Conservation (phyloP, 176 grass and related monocot species). For the Melocanna baccifera region DNA sequence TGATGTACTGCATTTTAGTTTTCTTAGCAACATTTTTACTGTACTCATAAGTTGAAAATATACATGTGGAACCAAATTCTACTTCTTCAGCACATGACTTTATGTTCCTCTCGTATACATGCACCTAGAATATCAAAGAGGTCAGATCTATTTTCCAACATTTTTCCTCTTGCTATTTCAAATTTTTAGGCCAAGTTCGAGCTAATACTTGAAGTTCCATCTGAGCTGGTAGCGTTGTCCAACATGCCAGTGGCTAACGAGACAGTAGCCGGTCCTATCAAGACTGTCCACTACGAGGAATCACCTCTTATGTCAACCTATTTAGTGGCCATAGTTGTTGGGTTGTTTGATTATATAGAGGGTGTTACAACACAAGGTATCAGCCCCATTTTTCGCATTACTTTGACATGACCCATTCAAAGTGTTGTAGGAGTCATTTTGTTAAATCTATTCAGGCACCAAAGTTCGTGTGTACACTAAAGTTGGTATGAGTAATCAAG, state of each 20-base stretch:
- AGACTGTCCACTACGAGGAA: slow-evolving; percentile 56
- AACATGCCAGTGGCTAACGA: slow-evolving; percentile 59
- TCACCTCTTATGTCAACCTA: slow-evolving; percentile 96
- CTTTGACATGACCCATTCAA: slow-evolving; percentile 9
- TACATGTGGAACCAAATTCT: background rate
- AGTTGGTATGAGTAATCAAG: slow-evolving; percentile 67
- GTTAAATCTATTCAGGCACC: slow-evolving; percentile 48
- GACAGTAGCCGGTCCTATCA: slow-evolving; percentile 39
- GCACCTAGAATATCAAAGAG: background rate
- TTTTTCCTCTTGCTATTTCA: background rate
- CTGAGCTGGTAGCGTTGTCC: slow-evolving; percentile 67
- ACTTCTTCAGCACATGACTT: background rate
- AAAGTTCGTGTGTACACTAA: slow-evolving; percentile 78
- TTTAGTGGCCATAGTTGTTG: slow-evolving; percentile 82
- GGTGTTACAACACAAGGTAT: slow-evolving; percentile 54
- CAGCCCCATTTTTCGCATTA: background rate
- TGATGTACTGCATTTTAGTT: background rate
- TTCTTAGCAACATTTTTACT: background rate
- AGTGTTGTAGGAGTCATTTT: background rate
- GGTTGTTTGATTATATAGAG: slow-evolving; percentile 76
- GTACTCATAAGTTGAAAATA: background rate
- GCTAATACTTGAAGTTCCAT: slow-evolving; percentile 65
- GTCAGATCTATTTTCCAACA: background rate
- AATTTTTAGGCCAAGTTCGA: background rate
- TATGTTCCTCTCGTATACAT: background rate